Evolutionary conservation across 2,329 filamentous ascomycete species (phyloP), one percentile per base, ranked within the genome.

Genomic region (Colletotrichum sp.): DNA sequence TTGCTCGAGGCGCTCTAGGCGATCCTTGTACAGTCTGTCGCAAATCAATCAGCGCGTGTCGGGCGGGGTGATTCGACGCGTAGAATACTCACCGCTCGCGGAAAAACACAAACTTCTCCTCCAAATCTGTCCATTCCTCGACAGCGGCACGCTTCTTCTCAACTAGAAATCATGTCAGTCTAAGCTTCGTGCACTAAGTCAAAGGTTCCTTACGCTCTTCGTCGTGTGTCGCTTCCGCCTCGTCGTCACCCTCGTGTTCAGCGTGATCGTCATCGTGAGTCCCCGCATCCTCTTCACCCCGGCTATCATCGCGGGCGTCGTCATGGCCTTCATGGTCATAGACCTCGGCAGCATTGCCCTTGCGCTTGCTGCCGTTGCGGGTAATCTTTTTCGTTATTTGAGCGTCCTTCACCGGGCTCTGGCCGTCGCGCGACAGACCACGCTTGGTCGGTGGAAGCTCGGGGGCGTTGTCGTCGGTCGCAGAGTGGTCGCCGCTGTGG

Each of bases 101-200:
- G 81, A 99, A 95, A 21, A 94, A 91, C 75, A 93, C 92, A 85
- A 99, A 99, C 82, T 97, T 95, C 83, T 94, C 94, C 83, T 99
- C 96, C 58, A 99, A 94, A 21, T 92, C 91, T 21, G 92, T 90
- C 80, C 98, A 90, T 79, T 95, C 92, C 72, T 96, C 94, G 82
- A 96, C 93, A 0, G 96, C 96, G 38, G 91, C 91, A 81, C 93
- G 93, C 86, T 96, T 97, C 82, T 92, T 93, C 80, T 94, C 92
- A 78, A 94, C 95, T 96, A 80, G 76, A 74, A 78, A 75, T 79
- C 66, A 13, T 61, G 67, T 71, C 24, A 67, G 60, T 10, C 38
- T 63, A 34, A 18, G 5, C 32, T 21, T 16, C 2, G 12, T 74
- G 30, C 26, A 55, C 32, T 13, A 52, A 13, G 58, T 63, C 30